Conservation (phyloP, 208 protist genomes). For the Leishmania gerbilli region DNA sequence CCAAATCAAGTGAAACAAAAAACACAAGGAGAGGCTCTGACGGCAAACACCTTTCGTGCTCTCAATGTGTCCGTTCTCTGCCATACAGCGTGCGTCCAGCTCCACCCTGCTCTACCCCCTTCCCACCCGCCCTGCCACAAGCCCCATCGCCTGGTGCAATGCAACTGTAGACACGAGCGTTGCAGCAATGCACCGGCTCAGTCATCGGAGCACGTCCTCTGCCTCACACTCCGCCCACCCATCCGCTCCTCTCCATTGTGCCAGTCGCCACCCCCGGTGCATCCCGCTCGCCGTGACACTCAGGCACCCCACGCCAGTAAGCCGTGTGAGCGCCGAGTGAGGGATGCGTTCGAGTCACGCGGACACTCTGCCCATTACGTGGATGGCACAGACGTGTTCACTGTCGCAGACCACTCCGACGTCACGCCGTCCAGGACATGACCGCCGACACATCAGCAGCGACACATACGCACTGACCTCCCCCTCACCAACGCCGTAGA, state of each 20-base stretch:
- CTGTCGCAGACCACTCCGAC: background rate
- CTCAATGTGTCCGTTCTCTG: background rate
- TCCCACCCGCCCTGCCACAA: background rate
- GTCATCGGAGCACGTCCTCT: background rate
- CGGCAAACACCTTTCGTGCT: background rate
- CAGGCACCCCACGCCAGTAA: background rate
- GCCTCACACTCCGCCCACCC: background rate
- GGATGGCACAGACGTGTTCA: background rate
- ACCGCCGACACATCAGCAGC: background rate
- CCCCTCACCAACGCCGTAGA: background rate
- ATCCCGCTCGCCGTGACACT: background rate
- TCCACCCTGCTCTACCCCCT: background rate
- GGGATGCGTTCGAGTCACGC: background rate
- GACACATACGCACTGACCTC: background rate
- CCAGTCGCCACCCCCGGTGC: too few species aligned
- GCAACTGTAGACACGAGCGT: background rate
- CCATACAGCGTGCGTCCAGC: background rate
- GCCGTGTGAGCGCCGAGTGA: background rate
- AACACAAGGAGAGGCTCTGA: background rate
- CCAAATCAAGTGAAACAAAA: background rate
- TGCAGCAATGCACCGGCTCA: background rate
- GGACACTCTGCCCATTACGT: background rate
- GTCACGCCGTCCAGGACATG: background rate
- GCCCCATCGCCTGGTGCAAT: background rate
- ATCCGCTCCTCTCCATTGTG: too few species aligned